Percentiles rank a stretch among this genome's conserved stretches.
Evolutionary conservation across 495 filamentous ascomycete species (phyloP).

Genomic region (Penicillium manginii): DNA sequence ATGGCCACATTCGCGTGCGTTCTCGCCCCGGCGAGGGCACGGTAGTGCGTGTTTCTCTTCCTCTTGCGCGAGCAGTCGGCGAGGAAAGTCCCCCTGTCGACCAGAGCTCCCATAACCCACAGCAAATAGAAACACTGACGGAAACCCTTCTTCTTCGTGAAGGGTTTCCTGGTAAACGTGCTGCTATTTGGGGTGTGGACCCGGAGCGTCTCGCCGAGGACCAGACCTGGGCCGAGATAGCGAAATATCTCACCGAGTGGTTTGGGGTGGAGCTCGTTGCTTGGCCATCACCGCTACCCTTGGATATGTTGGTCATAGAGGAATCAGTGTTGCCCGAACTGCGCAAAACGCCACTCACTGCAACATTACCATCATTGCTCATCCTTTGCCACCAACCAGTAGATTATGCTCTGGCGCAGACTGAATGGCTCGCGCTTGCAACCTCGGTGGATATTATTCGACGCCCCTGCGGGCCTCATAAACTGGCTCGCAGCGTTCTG

Average conservation of each 20-base stretch:
- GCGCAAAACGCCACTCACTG: conserved; percentile 14
- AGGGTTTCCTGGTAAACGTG: conserved; percentile 26
- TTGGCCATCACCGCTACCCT: conserved; percentile 31
- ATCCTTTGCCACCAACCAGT: conserved; percentile 41
- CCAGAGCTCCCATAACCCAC: conserved; percentile 14
- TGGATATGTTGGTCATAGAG: conserved; percentile 48
- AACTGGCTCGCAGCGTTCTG: conserved; percentile 59
- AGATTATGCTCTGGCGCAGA: conserved; percentile 33
- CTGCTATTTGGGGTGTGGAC: conserved; percentile 35
- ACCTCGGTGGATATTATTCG: conserved; percentile 49
- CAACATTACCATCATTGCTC: conserved; percentile 37
- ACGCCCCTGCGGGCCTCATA: conserved; percentile 65
- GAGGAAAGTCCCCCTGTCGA: conserved; percentile 31
- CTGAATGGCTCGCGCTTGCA: conserved; percentile 38
- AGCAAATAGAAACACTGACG: conserved; percentile 28
- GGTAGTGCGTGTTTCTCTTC: conserved; percentile 52
- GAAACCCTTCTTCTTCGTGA: conserved; percentile 36
- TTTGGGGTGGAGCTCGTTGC: conserved; percentile 47
- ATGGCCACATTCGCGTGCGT: conserved; percentile 55
- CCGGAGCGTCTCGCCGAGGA: conserved; percentile 14
- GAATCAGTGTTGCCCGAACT: conserved; percentile 36
- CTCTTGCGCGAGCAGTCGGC: conserved; percentile 39
- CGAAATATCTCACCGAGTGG: conserved; percentile 46
- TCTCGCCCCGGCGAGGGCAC: conserved; percentile 56
- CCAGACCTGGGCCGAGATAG: conserved; percentile 30